Evolutionary conservation across 2,329 filamentous ascomycete genomes (phyloP).

Genomic region (Claviceps sp.): DNA sequence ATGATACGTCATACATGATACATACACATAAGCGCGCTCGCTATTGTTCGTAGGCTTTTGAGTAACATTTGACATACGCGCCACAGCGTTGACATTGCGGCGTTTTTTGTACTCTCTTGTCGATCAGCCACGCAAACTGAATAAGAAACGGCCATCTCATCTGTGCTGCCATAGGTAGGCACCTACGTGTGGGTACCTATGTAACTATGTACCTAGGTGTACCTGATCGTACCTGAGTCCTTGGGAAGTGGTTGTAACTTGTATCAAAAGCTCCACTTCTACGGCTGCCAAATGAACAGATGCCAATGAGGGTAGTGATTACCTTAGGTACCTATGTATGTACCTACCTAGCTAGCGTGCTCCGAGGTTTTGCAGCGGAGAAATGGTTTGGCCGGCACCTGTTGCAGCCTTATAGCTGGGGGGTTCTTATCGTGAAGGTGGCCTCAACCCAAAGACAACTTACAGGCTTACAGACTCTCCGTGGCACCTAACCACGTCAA

Average conservation of each 20-base stretch:
- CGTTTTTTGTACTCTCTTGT: slow-evolving; percentile 18
- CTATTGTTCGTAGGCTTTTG: slow-evolving; percentile 15
- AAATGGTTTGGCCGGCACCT: slow-evolving; percentile 18
- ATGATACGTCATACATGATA: slow-evolving; percentile 9
- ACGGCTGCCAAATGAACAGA: too few species aligned
- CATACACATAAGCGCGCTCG: slow-evolving; percentile 23
- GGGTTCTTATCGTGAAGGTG: slow-evolving; percentile 26
- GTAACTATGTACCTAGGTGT: too few species aligned
- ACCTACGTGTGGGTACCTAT: too few species aligned
- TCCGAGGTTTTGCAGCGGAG: slow-evolving; percentile 13
- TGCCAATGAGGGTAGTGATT: too few species aligned
- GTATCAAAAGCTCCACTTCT: too few species aligned
- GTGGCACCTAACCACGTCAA: slow-evolving; percentile 8
- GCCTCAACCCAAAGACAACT: slow-evolving; percentile 21
- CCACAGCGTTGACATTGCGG: not conserved
- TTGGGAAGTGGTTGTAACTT: too few species aligned
- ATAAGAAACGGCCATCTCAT: not conserved
- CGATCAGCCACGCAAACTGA: slow-evolving; percentile 12
- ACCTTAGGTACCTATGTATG: too few species aligned
- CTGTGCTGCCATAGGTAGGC: not conserved
- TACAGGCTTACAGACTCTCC: slow-evolving; percentile 2
- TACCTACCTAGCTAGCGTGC: too few species aligned
- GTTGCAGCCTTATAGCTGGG: slow-evolving; percentile 3
- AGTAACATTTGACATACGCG: slow-evolving; percentile 2
- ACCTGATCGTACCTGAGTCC: too few species aligned